A percentile compares a stretch with the other conserved stretches of the same genome.
Evolutionary conservation across 2,329 filamentous ascomycete genomes (phyloP).

Genomic region (Torrubiella hemipterigena): DNA sequence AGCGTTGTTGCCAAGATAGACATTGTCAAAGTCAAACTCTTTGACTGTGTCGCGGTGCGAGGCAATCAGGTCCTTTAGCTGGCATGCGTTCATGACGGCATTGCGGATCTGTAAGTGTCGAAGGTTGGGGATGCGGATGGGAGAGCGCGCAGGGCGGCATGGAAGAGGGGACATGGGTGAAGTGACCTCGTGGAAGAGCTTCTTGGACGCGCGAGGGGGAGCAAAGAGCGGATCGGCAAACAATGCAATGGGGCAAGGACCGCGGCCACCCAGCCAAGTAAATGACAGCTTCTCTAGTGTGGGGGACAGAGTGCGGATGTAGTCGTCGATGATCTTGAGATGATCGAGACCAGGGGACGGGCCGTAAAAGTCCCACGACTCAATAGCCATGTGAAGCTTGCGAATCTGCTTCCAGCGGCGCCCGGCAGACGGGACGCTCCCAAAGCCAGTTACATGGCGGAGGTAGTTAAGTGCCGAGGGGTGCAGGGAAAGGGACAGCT

Average conservation of each 20-base stretch:
- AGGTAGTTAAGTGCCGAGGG: conserved; percentile 67
- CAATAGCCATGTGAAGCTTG: conserved; percentile 60
- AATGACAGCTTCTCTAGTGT: conserved; percentile 62
- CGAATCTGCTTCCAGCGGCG: conserved; percentile 69
- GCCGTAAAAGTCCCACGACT: conserved; percentile 54
- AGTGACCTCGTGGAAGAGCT: conserved; percentile 53
- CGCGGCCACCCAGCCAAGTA: conserved; percentile 64
- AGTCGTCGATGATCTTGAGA: conserved; percentile 70
- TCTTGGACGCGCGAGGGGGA: conserved; percentile 37
- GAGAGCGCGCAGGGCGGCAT: conserved; percentile 34
- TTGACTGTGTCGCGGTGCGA: conserved; percentile 55
- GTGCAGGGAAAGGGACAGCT: conserved; percentile 65
- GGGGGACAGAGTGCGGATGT: conserved; percentile 57
- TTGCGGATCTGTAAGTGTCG: conserved; percentile 62
- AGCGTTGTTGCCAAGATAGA: conserved; percentile 53
- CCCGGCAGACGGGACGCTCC: conserved; percentile 58
- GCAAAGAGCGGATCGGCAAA: conserved; percentile 59
- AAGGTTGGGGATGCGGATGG: conserved; percentile 55
- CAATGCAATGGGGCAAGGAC: conserved; percentile 62
- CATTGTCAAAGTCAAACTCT: conserved; percentile 72
- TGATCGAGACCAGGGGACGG: conserved; percentile 53
- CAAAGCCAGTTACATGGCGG: conserved; percentile 61
- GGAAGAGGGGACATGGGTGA: conserved; percentile 53
- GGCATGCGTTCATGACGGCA: conserved; percentile 55
- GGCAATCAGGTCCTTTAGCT: conserved; percentile 58